Evolutionary conservation across 805 yeast species (phyloP).

Genomic region (Schwanniomyces polymorphus): DNA sequence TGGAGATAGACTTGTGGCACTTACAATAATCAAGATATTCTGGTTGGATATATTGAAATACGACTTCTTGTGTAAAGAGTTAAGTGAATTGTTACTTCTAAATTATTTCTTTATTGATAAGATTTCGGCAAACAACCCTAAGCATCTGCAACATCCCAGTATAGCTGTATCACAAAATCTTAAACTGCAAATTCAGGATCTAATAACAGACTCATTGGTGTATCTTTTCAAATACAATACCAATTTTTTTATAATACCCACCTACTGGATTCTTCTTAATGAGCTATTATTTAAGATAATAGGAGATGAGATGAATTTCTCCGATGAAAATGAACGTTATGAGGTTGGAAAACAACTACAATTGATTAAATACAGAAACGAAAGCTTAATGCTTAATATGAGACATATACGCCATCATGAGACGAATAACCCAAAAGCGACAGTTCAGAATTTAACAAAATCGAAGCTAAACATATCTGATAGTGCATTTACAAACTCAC

Average conservation of each 20-base stretch:
- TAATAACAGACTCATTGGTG: slow-evolving; percentile 28
- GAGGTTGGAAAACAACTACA: slow-evolving; percentile 50
- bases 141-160: slow-evolving; percentile 1
- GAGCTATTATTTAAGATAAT: slow-evolving; percentile 44
- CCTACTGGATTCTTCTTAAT: slow-evolving; percentile 58
- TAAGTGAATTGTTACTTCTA: slow-evolving; percentile 59
- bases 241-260: slow-evolving; percentile 65
- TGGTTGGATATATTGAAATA: slow-evolving; percentile 65
- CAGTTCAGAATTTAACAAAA: not conserved
- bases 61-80: slow-evolving; percentile 62
- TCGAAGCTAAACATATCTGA: not conserved
- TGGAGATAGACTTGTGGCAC: slow-evolving; percentile 34
- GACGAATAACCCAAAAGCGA: not conserved
- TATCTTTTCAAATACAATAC: slow-evolving; percentile 50
- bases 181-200: slow-evolving; percentile 25
- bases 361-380: slow-evolving; percentile 65
- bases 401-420: slow-evolving; percentile 8
- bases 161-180: slow-evolving; percentile 14
- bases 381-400: slow-evolving; percentile 62
- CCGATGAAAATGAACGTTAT: slow-evolving; percentile 28
- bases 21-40: slow-evolving; percentile 59
- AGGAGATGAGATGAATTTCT: slow-evolving; percentile 10
- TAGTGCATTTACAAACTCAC: not conserved
- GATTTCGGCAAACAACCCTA: slow-evolving; percentile 8
- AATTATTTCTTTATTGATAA: slow-evolving; percentile 42